A percentile compares a stretch with the other conserved stretches of the same genome.
Conservation (phyloP, 805 yeast species). For the Lachancea nothofagi region DNA sequence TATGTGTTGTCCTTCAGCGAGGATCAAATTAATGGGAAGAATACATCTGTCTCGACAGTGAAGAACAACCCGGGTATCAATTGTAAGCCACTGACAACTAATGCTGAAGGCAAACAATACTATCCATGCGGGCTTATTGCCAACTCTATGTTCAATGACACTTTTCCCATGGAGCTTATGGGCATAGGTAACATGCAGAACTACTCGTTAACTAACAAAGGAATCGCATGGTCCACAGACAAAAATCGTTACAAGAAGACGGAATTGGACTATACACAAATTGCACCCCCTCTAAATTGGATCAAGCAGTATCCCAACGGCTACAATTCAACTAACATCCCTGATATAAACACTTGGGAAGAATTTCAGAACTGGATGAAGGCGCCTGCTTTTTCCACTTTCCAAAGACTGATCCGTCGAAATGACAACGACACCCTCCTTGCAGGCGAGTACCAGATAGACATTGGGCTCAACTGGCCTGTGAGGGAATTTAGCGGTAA, state of each 20-base stretch:
- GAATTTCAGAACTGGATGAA: slow-evolving; percentile 97
- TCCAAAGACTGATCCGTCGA: slow-evolving; percentile 59
- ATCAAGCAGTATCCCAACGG: slow-evolving; percentile 72
- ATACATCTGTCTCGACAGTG: slow-evolving; percentile 50
- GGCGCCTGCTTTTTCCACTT: slow-evolving; percentile 66
- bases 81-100: slow-evolving; percentile 60
- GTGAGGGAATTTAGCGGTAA: slow-evolving; percentile 69
- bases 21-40: slow-evolving; percentile 74
- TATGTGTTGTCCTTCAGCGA: slow-evolving; percentile 86
- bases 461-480: slow-evolving; percentile 74
- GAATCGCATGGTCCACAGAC: slow-evolving; percentile 85
- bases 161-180: slow-evolving; percentile 45
- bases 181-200: slow-evolving; percentile 18
- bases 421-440: slow-evolving; percentile 51
- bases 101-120: slow-evolving; percentile 50
- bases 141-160: slow-evolving; percentile 86
- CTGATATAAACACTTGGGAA: slow-evolving; percentile 72
- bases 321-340: slow-evolving; percentile 75
- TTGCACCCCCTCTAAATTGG: slow-evolving; percentile 97
- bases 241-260: slow-evolving; percentile 67
- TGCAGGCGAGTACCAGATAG: slow-evolving; percentile 57
- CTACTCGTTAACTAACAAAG: slow-evolving; percentile 39
- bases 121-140: slow-evolving; percentile 97
- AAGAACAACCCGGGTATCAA: slow-evolving; percentile 44
- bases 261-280: slow-evolving; percentile 55